Conservation (phyloP, 2,329 filamentous ascomycete species). For the Byssoonygena ceratinophila region DNA sequence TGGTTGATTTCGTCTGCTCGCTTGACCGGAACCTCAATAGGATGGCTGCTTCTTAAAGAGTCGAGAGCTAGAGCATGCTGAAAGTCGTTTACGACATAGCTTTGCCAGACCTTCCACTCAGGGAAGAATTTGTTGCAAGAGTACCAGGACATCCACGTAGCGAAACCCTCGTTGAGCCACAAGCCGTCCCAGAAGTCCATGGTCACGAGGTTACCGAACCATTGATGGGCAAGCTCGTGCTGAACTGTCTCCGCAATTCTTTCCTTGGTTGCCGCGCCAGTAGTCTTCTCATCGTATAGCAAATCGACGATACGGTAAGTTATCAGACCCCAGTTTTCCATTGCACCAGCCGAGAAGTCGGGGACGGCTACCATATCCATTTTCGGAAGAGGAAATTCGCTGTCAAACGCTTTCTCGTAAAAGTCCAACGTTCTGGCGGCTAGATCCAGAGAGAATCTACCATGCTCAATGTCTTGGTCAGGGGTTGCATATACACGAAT, state of each 20-base stretch:
- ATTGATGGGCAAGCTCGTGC: conserved; percentile 94
- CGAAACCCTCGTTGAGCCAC: conserved; percentile 91
- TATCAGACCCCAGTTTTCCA: conserved; percentile 97
- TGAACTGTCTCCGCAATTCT: conserved; percentile 91
- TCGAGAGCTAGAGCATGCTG: conserved; percentile 80
- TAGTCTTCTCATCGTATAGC: conserved; percentile 82
- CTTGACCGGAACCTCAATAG: conserved; percentile 93
- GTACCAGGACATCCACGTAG: conserved; percentile 89
- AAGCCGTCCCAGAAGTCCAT: conserved; percentile 99
- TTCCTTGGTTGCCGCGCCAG: conserved; percentile 80
- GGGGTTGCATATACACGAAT: conserved; percentile 90
- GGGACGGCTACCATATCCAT: conserved; percentile 96
- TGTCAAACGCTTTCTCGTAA: conserved; percentile 90
- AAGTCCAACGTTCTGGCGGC: conserved; percentile 83
- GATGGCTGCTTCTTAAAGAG: conserved; percentile 85
- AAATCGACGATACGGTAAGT: conserved; percentile 90
- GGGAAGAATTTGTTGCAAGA: conserved; percentile 91
- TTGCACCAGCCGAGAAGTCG: conserved; percentile 88
- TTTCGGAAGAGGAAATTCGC: conserved; percentile 76
- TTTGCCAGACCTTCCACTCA: conserved; percentile 97
- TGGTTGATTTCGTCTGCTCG: conserved; percentile 93
- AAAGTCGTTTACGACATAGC: conserved; percentile 84
- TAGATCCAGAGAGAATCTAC: conserved; percentile 79
- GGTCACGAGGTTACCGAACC: conserved; percentile 95
- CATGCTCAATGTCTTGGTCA: conserved; percentile 81